phyloP scores from a whole-genome alignment of 2,329 filamentous ascomycete genomes.

The Verticillium longisporum region DNA sequence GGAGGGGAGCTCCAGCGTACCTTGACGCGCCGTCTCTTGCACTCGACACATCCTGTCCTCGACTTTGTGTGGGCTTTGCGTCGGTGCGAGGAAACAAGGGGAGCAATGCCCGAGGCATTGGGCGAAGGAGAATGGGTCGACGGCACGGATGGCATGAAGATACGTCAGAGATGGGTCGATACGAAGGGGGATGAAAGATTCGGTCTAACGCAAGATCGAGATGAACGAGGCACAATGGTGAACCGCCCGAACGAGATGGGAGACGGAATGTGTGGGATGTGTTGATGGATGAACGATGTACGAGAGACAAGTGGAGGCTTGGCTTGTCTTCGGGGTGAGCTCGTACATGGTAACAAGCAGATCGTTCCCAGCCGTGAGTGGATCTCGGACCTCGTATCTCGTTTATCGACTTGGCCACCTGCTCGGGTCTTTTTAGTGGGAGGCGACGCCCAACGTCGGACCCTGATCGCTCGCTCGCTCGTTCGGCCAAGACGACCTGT shows the following conservation, averaged over 20 bases:
- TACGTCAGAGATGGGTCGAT: neutral
- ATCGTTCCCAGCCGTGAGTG: no score
- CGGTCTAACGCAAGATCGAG: neutral
- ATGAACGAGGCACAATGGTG: neutral
- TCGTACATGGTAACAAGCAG: no score
- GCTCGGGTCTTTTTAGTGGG: no score
- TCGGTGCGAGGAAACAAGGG: neutral
- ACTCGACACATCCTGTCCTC: conserved; percentile 8
- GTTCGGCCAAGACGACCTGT: no score
- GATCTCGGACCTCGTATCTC: neutral
- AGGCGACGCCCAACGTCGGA: no score
- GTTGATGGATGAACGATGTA: neutral
- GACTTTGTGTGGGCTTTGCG: conserved; percentile 10
- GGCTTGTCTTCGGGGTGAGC: no score
- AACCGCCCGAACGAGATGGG: no score
- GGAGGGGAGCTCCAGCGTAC: neutral
- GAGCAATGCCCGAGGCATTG: neutral
- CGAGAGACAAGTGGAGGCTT: neutral
- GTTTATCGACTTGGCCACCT: neutral
- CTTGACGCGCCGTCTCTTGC: conserved; percentile 12
- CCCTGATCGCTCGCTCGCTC: no score
- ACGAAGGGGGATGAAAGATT: neutral
- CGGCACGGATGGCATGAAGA: no score
- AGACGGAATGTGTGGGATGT: no score
- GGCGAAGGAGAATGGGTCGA: neutral